Percentiles rank a stretch among this genome's conserved stretches.
These are phyloP conservation scores for Chimonanthus salicifolius DNA, from an alignment of 164 flowering plant species.

Conservation along the genomic window DNA sequence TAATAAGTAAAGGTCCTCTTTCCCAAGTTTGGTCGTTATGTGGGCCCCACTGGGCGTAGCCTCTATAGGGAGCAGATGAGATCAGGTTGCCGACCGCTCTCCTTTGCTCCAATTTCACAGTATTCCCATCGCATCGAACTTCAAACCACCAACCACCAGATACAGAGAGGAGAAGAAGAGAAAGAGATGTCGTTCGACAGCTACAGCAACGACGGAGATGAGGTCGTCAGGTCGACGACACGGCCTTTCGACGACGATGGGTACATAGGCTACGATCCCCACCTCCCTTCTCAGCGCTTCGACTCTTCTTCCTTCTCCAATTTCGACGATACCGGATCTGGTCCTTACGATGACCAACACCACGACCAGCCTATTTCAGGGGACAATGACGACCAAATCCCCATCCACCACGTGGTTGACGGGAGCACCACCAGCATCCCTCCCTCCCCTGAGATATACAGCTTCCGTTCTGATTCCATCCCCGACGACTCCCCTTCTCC, in stretches of 20 bases:
- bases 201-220: slow-evolving; percentile 50
- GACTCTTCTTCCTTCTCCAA: slow-evolving; percentile 38
- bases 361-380: slow-evolving; percentile 28
- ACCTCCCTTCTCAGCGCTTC: slow-evolving; percentile 44
- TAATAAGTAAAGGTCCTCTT: too few species aligned
- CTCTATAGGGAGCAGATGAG: too few species aligned
- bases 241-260: slow-evolving; percentile 45
- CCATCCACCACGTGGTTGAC: slow-evolving; percentile 1
- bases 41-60: too few species aligned
- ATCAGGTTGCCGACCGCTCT: too few species aligned
- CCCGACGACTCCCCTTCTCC: slow-evolving; percentile 3
- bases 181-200: slow-evolving; percentile 45
- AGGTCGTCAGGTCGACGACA: slow-evolving; percentile 24
- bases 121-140: too few species aligned
- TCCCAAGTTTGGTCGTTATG: too few species aligned
- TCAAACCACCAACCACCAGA: neutral
- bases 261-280: slow-evolving; percentile 40
- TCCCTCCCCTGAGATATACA: slow-evolving; percentile 21
- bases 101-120: too few species aligned
- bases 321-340: slow-evolving; percentile 27
- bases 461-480: slow-evolving; percentile 1
- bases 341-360: slow-evolving; percentile 9
- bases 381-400: slow-evolving; percentile 22
- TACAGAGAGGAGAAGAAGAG: neutral
- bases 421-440: slow-evolving; percentile 12